Conservation (phyloP, 2,329 filamentous ascomycete species). For the Neonectria neomacrospora region DNA sequence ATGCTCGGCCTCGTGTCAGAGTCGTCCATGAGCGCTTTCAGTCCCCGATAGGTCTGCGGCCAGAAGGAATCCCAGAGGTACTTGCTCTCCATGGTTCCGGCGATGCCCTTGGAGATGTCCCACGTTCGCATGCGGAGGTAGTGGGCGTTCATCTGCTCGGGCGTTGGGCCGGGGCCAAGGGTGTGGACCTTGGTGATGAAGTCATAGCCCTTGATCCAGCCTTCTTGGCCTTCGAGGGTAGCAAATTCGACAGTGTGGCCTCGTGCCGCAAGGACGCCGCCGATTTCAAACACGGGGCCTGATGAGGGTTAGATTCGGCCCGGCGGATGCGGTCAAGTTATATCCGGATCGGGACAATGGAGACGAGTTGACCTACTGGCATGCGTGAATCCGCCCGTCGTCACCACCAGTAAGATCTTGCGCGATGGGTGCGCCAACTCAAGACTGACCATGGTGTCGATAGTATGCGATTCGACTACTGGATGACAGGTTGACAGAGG, state of each 20-base stretch:
- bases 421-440: conserved; percentile 32
- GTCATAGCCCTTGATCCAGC: conserved; percentile 46
- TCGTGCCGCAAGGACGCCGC: conserved; percentile 43
- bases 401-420: conserved; percentile 46
- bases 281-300: conserved; percentile 48
- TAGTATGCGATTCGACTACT: not conserved
- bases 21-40: conserved; percentile 28
- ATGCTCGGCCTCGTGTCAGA: conserved; percentile 47
- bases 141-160: conserved; percentile 44
- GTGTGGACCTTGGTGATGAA: conserved; percentile 46
- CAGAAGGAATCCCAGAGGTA: conserved; percentile 50
- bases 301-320: not conserved
- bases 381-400: conserved; percentile 49
- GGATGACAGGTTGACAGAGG: not conserved
- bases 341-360: not conserved
- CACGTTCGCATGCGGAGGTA: conserved; percentile 48
- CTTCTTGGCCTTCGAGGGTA: conserved; percentile 49
- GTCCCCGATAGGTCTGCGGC: conserved; percentile 41
- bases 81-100: conserved; percentile 46
- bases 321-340: not conserved
- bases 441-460: conserved; percentile 11
- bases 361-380: conserved; percentile 36
- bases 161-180: conserved; percentile 42
- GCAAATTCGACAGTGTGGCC: conserved; percentile 51
- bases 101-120: conserved; percentile 45